Conservation (phyloP, 2,329 filamentous ascomycete genomes). For the Diaporthe citrichinensis region DNA sequence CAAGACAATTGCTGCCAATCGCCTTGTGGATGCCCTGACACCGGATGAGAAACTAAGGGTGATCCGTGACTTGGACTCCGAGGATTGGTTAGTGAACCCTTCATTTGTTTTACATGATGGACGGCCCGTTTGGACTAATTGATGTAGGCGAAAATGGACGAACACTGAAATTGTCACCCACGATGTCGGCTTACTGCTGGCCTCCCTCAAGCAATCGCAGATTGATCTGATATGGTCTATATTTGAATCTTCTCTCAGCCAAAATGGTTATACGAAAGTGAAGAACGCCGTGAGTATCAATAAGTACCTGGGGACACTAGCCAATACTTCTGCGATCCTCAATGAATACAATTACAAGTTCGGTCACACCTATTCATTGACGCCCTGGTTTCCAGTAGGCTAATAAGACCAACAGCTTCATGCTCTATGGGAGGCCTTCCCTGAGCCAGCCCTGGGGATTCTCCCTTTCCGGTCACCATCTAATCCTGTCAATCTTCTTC, state of each 20-base stretch:
- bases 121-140: not conserved
- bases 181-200: not conserved
- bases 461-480: not conserved
- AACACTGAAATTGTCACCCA: not conserved
- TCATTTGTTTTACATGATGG: no score
- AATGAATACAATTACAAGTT: slow-evolving; percentile 10
- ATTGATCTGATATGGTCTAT: not conserved
- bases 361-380: not conserved
- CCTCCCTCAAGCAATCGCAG: not conserved
- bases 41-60: not conserved
- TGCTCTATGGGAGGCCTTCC: not conserved
- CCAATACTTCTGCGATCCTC: not conserved
- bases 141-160: slow-evolving; percentile 6
- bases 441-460: not conserved
- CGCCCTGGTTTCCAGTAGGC: not conserved
- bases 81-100: not conserved
- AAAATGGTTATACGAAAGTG: not conserved
- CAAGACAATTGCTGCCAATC: slow-evolving; percentile 1
- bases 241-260: not conserved
- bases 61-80: not conserved
- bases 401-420: not conserved
- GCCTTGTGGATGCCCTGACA: not conserved
- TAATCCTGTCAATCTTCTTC: not conserved
- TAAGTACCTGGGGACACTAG: not conserved
- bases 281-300: not conserved